Base-by-base conservation (phyloP, 441 rosid species). In the Viola pubescens region DNA sequence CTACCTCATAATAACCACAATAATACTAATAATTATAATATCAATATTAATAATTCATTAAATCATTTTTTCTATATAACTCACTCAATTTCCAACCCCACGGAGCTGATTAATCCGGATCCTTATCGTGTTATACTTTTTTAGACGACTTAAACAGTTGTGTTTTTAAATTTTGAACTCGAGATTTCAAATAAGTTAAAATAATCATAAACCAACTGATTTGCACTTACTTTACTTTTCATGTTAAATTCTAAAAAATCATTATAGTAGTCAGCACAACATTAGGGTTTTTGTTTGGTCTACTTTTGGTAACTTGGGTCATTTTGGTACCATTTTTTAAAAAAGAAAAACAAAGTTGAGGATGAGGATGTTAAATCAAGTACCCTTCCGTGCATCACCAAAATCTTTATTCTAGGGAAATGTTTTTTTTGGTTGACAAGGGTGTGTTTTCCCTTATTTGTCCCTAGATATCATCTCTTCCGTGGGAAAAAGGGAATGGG, bases 321-420 rank as follows among this genome's bases (percentile, higher is more conserved):
- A 3, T 26, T 8, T 44, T 46, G 44, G 58, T 37, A 12, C 44
- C 38, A 49, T 6, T 9, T 13, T 41, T 6, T 4, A 14, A 37
- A 4, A 0, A 40, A 39, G 41, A 40, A 59, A 59, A 26, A 26
- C 34, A 51, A 60, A 41, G 14, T 40, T 47, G 4, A 50, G 54
- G 47, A 19, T 52, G 7, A 12, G 8, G 64, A 64, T 38, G 68
- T 73, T 73, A 60, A 65, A 77, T 77, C 79, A 69, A 65, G 80
- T 70, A 67, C 76, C 75, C 77, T 37, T 75, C 81, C 76, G 71
- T 71, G 77, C 76, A 65, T 13, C 13, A 56, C 73, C 69, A 3
- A 52, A 19, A 56, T 53, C 76, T 62, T 59, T 67, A 60, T 60
- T 73, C 13, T 44, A 69, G 80, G 82, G 48, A 37, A 4, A 41